These are phyloP conservation scores for Metschnikowia chrysomelidarum DNA, from an alignment of 805 yeast genomes.

Conservation along the genomic window DNA sequence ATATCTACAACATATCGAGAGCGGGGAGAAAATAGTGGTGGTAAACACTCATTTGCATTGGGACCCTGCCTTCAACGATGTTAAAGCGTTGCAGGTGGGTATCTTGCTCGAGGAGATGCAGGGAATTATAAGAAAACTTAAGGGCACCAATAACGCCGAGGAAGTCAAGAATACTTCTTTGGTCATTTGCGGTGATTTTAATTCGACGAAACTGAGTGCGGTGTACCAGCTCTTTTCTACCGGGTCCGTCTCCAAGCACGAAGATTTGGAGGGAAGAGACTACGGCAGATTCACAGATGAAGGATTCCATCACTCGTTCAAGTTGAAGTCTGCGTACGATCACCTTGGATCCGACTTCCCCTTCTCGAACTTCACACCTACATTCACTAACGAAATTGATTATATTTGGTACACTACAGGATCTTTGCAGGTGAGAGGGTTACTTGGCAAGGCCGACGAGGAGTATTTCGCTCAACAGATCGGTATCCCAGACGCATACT, in stretches of 20 bases:
- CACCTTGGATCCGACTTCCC: constrained; percentile 79
- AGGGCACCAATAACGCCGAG: constrained; percentile 44
- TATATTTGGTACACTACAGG: constrained; percentile 92
- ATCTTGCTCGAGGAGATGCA: constrained; percentile 87
- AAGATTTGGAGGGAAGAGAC: constrained; percentile 79
- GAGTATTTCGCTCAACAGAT: constrained; percentile 73
- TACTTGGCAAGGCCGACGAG: constrained; percentile 79
- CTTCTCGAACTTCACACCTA: constrained; percentile 92
- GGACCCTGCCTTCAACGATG: constrained; percentile 97
- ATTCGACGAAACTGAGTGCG: constrained; percentile 82
- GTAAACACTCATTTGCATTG: constrained; percentile 96
- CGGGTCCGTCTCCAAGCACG: constrained; percentile 76
- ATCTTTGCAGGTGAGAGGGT: constrained; percentile 76
- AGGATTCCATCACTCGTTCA: constrained; percentile 79
- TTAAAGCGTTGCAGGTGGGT: constrained; percentile 93
- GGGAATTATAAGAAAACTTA: constrained; percentile 50
- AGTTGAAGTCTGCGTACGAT: constrained; percentile 81
- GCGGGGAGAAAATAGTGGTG: constrained; percentile 70
- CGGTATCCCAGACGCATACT: constrained; percentile 92
- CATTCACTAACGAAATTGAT: constrained; percentile 90
- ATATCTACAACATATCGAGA: constrained; percentile 66
- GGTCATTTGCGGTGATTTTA: constrained; percentile 92
- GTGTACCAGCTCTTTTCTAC: constrained; percentile 87
- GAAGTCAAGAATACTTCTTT: constrained; percentile 66
- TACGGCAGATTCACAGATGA: constrained; percentile 90